A percentile compares a stretch with the other conserved stretches of the same genome.
Conservation (phyloP, 805 yeast species). For the Myxozyma neotropica region DNA sequence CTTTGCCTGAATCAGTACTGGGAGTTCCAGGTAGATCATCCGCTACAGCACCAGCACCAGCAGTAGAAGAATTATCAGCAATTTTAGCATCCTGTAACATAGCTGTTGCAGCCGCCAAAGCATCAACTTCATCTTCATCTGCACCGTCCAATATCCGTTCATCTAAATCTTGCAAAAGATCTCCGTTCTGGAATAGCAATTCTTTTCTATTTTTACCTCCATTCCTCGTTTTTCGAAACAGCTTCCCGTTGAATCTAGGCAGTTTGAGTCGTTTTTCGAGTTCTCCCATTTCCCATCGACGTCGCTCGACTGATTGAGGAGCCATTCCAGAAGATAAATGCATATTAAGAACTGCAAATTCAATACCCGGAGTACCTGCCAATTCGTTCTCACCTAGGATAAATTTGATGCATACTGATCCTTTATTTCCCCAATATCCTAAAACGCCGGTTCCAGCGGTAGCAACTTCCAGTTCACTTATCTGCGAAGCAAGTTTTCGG, state of each 20-base stretch:
- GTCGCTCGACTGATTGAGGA: slow-evolving; percentile 43
- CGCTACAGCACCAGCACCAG: not conserved
- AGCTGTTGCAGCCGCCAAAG: slow-evolving; percentile 7
- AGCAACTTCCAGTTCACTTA: slow-evolving; percentile 46
- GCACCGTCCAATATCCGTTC: slow-evolving; percentile 37
- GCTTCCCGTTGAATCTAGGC: slow-evolving; percentile 32
- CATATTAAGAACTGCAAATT: slow-evolving; percentile 50
- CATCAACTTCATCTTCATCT: slow-evolving; percentile 9
- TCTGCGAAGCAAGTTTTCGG: slow-evolving; percentile 43
- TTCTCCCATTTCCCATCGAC: slow-evolving; percentile 52
- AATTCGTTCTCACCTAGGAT: slow-evolving; percentile 45
- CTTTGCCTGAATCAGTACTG: slow-evolving; percentile 4
- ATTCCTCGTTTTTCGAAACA: slow-evolving; percentile 26
- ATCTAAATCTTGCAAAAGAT: slow-evolving; percentile 37
- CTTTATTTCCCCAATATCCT: slow-evolving; percentile 64
- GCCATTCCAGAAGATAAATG: slow-evolving; percentile 59
- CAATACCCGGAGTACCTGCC: slow-evolving; percentile 38
- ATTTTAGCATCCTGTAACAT: slow-evolving; percentile 1
- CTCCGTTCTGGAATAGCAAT: slow-evolving; percentile 38
- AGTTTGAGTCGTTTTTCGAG: slow-evolving; percentile 42
- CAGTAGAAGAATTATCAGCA: not conserved
- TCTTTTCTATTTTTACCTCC: slow-evolving; percentile 29
- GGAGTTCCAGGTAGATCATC: slow-evolving; percentile 6
- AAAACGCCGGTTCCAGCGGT: slow-evolving; percentile 61
- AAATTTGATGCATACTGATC: slow-evolving; percentile 55